Conservation (phyloP, 495 filamentous ascomycete species). For the Podospora fimiseda region DNA sequence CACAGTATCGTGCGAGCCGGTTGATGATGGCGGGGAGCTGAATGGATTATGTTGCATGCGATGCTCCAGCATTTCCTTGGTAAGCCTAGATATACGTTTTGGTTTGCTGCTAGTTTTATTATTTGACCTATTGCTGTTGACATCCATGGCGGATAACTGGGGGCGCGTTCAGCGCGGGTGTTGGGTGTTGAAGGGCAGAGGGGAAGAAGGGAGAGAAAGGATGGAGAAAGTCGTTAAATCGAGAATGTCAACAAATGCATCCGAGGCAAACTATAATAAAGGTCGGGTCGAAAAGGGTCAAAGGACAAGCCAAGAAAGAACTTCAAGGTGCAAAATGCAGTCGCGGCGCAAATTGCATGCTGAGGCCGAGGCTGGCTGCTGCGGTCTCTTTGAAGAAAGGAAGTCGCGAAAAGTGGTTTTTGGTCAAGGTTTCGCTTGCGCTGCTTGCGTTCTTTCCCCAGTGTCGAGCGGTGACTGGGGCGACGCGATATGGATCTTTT, state of each 20-base stretch:
- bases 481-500: constrained; percentile 16
- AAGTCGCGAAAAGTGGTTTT: constrained; percentile 8
- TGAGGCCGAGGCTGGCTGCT: background rate
- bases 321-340: background rate
- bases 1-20: constrained; percentile 46
- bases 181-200: background rate
- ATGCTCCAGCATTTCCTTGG: constrained; percentile 30
- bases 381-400: no score
- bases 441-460: background rate
- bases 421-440: background rate
- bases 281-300: no score
- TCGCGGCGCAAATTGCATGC: constrained; percentile 4
- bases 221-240: background rate
- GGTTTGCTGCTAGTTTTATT: constrained; percentile 20
- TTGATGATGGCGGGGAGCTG: constrained; percentile 46
- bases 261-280: background rate
- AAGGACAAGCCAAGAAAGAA: background rate
- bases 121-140: constrained; percentile 28
- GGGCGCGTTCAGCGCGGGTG: constrained; percentile 20
- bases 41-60: constrained; percentile 38
- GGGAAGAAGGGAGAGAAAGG: background rate
- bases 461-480: constrained; percentile 6
- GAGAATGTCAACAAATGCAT: constrained; percentile 7
- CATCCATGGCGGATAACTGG: constrained; percentile 23
- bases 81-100: constrained; percentile 31